Evolutionary conservation across 495 filamentous ascomycete genomes (phyloP).

Genomic region (Penicillium parvum): DNA sequence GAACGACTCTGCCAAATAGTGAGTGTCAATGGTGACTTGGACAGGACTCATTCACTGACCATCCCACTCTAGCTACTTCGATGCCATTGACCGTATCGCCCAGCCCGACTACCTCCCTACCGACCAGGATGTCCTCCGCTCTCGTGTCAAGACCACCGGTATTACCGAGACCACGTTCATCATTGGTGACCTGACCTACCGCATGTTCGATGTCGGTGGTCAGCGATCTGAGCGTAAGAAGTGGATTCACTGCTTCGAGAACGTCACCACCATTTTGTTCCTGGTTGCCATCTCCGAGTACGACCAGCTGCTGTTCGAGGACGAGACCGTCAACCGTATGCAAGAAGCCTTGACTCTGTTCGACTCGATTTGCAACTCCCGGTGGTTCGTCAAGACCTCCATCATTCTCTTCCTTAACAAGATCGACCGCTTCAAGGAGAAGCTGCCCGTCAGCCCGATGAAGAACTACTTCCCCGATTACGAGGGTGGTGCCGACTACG

Average conservation of each 20-base stretch:
- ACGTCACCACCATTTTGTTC: slow-evolving; percentile 98
- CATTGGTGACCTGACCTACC: slow-evolving; percentile 94
- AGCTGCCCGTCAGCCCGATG: slow-evolving; percentile 98
- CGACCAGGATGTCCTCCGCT: slow-evolving; percentile 95
- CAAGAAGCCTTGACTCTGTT: slow-evolving; percentile 97
- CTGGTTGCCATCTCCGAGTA: slow-evolving; percentile 98
- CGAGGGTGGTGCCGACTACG: slow-evolving; percentile 89
- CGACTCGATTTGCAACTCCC: slow-evolving; percentile 98
- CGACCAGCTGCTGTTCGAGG: slow-evolving; percentile 96
- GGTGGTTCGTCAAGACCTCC: slow-evolving; percentile 99
- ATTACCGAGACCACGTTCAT: slow-evolving; percentile 99
- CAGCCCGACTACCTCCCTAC: slow-evolving; percentile 92
- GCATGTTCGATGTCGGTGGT: slow-evolving; percentile 99
- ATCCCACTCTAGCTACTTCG: slow-evolving; percentile 72
- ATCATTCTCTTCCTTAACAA: slow-evolving; percentile 99
- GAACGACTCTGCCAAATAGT: slow-evolving; percentile 99
- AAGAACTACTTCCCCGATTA: slow-evolving; percentile 99
- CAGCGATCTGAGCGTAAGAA: slow-evolving; percentile 99
- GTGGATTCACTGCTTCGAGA: slow-evolving; percentile 99
- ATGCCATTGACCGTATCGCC: slow-evolving; percentile 88
- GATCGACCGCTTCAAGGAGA: slow-evolving; percentile 99
- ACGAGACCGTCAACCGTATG: slow-evolving; percentile 89
- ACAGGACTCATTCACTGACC: slow-evolving; percentile 11
- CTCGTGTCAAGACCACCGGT: slow-evolving; percentile 98
- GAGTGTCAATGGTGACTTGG: too few species aligned